Conservation (phyloP, 352 stramenopile species). For the Phytophthora sansomeana region DNA sequence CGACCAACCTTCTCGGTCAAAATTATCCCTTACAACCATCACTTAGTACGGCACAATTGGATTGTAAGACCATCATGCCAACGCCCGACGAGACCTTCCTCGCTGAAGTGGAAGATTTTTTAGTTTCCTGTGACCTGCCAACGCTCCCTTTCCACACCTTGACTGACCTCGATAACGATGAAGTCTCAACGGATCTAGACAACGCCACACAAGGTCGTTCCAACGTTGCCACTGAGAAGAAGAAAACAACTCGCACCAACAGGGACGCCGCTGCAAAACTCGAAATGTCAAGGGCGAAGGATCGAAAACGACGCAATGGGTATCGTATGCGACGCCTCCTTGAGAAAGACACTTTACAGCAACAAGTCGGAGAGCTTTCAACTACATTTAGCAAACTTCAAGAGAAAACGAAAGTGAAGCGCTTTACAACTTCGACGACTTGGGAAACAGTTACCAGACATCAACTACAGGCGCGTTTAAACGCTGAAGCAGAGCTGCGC, state of each 20-base stretch:
- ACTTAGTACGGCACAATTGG: neutral
- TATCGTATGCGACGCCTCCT: constrained; percentile 5
- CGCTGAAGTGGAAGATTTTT: constrained; percentile 12
- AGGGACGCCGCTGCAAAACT: constrained; percentile 1
- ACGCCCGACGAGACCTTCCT: constrained; percentile 12
- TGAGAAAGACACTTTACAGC: constrained; percentile 7
- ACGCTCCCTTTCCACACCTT: neutral
- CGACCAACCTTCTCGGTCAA: neutral
- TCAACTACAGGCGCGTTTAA: constrained; percentile 11
- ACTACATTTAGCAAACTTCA: neutral
- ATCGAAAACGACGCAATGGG: constrained; percentile 10
- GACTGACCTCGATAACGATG: neutral
- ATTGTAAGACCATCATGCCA: constrained; percentile 1
- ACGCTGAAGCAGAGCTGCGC: constrained; percentile 13
- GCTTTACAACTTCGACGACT: neutral
- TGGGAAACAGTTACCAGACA: constrained; percentile 16
- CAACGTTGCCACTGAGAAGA: neutral
- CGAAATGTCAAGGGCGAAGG: constrained; percentile 8
- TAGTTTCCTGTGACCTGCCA: constrained; percentile 9
- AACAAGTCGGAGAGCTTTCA: constrained; percentile 9
- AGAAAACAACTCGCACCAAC: neutral
- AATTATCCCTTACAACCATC: neutral
- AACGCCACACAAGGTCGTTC: neutral
- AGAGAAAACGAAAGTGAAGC: neutral
- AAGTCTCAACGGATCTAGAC: neutral